phyloP scores from a whole-genome alignment of 805 yeast species.

The Cyberlindnera euphorbiiphila region DNA sequence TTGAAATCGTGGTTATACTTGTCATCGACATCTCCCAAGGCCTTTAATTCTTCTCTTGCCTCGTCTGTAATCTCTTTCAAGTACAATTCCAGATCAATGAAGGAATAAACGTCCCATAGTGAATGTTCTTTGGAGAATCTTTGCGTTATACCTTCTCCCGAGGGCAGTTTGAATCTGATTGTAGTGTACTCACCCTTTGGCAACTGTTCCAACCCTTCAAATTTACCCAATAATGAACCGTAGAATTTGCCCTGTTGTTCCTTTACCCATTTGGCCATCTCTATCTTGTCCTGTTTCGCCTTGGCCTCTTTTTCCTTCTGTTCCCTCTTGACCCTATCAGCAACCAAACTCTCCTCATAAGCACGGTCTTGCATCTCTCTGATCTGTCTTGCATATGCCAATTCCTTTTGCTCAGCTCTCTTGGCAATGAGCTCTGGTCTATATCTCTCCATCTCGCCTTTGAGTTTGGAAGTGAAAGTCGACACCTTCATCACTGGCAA shows the following conservation, averaged over 20 bases:
- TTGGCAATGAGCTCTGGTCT: conserved; percentile 59
- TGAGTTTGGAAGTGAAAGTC: conserved; percentile 34
- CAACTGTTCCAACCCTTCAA: conserved; percentile 16
- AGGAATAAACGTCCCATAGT: conserved; percentile 45
- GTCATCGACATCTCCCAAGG: conserved; percentile 7
- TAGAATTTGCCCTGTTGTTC: conserved; percentile 15
- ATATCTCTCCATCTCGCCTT: conserved; percentile 46
- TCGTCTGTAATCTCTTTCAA: conserved; percentile 14
- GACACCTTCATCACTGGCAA: conserved; percentile 29
- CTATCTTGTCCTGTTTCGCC: conserved; percentile 21
- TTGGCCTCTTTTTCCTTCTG: conserved; percentile 34
- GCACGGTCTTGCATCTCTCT: conserved; percentile 66
- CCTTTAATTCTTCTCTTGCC: conserved; percentile 6
- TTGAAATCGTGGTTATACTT: conserved; percentile 39
- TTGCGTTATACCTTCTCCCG: conserved; percentile 47
- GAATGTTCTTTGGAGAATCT: conserved; percentile 38
- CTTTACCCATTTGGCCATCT: conserved; percentile 4
- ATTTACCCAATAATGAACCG: conserved; percentile 9
- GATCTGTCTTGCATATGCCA: conserved; percentile 52
- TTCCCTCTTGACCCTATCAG: conserved; percentile 51
- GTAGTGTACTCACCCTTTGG: conserved; percentile 33
- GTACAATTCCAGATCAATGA: conserved; percentile 40
- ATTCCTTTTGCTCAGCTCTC: conserved; percentile 56
- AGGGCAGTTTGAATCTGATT: conserved; percentile 52
- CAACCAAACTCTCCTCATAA: conserved; percentile 54